phyloP scores from a whole-genome alignment of 2,329 filamentous ascomycete species.

The Epichloe elymi region DNA sequence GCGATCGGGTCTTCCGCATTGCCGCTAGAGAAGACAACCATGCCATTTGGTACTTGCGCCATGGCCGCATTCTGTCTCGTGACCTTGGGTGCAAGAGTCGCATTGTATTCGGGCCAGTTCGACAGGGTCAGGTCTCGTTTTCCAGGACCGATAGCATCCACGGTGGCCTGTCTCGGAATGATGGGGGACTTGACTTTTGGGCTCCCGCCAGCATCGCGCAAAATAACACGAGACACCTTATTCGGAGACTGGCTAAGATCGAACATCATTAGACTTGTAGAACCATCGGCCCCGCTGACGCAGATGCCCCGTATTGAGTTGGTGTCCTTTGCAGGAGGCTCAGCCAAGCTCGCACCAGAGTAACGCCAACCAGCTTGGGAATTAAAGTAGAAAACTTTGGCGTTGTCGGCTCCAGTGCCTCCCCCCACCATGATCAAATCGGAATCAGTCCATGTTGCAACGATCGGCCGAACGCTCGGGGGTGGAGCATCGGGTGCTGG shows the following conservation, averaged over 20 bases:
- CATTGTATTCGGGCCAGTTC: slow-evolving; percentile 70
- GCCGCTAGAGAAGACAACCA: slow-evolving; percentile 70
- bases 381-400: slow-evolving; percentile 60
- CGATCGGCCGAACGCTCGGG: slow-evolving; percentile 44
- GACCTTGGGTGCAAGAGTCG: slow-evolving; percentile 49
- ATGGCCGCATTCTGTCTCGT: slow-evolving; percentile 58
- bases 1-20: slow-evolving; percentile 51
- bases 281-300: slow-evolving; percentile 59
- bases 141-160: slow-evolving; percentile 7
- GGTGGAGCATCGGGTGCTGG: slow-evolving; percentile 39
- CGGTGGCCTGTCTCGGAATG: slow-evolving; percentile 22
- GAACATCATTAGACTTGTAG: slow-evolving; percentile 67
- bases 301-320: slow-evolving; percentile 47
- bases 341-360: slow-evolving; percentile 49
- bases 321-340: slow-evolving; percentile 45
- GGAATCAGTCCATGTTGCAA: slow-evolving; percentile 60
- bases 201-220: slow-evolving; percentile 48
- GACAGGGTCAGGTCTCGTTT: slow-evolving; percentile 37
- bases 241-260: slow-evolving; percentile 66
- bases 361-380: slow-evolving; percentile 49
- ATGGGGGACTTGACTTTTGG: slow-evolving; percentile 34
- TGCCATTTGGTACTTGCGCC: slow-evolving; percentile 50
- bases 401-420: slow-evolving; percentile 33
- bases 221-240: slow-evolving; percentile 53
- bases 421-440: slow-evolving; percentile 68